Conservation (phyloP, 2,329 filamentous ascomycete species). For the Curvularia sp. region DNA sequence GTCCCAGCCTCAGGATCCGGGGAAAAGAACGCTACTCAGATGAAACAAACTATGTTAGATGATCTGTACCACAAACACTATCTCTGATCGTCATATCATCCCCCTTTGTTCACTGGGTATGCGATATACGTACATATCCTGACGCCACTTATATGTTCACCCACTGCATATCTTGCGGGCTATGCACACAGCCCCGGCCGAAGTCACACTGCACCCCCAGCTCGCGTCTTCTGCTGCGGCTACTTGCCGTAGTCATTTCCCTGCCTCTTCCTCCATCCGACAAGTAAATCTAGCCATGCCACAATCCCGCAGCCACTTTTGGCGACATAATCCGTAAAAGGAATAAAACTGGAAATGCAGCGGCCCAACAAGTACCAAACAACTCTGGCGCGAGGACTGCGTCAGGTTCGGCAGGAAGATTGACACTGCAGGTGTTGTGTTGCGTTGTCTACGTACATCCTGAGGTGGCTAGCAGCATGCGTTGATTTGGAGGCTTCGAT, state of each 20-base stretch:
- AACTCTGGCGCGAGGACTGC: constrained; percentile 51
- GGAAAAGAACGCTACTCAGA: neutral
- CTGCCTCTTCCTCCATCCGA: constrained; percentile 25
- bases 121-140: neutral
- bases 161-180: constrained; percentile 28
- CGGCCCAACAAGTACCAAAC: constrained; percentile 47
- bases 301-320: constrained; percentile 49
- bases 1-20: neutral
- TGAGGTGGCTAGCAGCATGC: neutral
- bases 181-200: constrained; percentile 38
- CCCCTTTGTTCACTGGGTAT: neutral
- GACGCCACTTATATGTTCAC: neutral
- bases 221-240: constrained; percentile 41
- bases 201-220: constrained; percentile 35
- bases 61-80: neutral
- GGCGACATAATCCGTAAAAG: constrained; percentile 52
- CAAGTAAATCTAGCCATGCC: constrained; percentile 43
- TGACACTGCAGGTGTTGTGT: constrained; percentile 39
- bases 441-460: neutral
- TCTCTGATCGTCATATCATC: neutral
- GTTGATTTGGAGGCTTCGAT: neutral
- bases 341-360: constrained; percentile 48
- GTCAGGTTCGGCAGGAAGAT: constrained; percentile 49
- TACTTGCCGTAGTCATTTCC: constrained; percentile 12
- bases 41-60: neutral